Evolutionary conservation across 495 filamentous ascomycete genomes (phyloP), one percentile per base, ranked within the genome.

Genomic region (Gamarada debralockiae): DNA sequence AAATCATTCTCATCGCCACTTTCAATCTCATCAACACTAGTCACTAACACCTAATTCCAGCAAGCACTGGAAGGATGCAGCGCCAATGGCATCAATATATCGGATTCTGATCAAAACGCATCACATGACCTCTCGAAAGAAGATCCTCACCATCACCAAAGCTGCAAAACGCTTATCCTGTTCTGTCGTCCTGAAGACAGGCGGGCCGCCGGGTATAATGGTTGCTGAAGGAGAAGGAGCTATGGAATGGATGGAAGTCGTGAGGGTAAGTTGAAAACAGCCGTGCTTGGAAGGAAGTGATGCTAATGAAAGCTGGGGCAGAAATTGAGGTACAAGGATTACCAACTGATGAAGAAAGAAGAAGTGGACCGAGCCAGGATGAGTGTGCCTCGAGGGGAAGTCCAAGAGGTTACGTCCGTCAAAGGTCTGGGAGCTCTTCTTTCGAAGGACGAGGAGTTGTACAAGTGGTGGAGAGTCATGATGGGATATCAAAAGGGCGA

Each of bases 51-150:
- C n/a, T n/a, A n/a, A n/a, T n/a, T n/a, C n/a, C n/a, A n/a, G n/a
- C n/a, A n/a, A n/a, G n/a, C n/a, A n/a, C n/a, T n/a, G n/a, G n/a
- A n/a, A n/a, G n/a, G n/a, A n/a, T n/a, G n/a, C n/a, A n/a, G n/a
- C n/a, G n/a, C n/a, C n/a, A 29, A 59, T 59, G 56, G 18, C 56
- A 47, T 33, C 34, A 33, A 50, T 65, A 24, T 71, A 69, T 51
- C 73, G 79, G 51, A 80, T 82, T 27, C 67, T 87, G 17, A 84
- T 87, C 29, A 73, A 78, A 45, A 86, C 82, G 7, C 83, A 87
- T 62, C 83, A 87, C 65, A 86, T 87, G 63, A 85, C 83, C 36
- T 85, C 82, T 3, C 82, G 83, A 43, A 84, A 83, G 49, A 87
- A 87, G 62, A 74, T 87, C 23, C 67, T 73, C 9, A 70, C 72